Conservation (phyloP, 2,329 filamentous ascomycete species). For the Blastomyces gilchristii region DNA sequence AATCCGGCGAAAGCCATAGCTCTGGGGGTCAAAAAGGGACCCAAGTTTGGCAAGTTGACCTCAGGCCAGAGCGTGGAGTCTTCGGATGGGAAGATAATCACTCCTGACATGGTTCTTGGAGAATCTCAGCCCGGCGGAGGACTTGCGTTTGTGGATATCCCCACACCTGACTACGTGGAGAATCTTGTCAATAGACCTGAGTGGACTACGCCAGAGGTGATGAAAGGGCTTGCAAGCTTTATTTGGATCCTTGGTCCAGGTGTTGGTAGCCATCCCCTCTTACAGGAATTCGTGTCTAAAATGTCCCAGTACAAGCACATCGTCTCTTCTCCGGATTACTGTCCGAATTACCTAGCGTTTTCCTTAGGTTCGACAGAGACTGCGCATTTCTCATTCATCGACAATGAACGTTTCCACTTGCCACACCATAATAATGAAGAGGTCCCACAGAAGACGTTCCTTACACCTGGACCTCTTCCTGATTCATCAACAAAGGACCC, state of each 20-base stretch:
- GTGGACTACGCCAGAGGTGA: conserved; percentile 55
- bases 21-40: conserved; percentile 53
- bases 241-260: conserved; percentile 73
- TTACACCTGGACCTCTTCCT: background rate
- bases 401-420: conserved; percentile 60
- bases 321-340: conserved; percentile 63
- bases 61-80: conserved; percentile 54
- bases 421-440: conserved; percentile 54
- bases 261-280: conserved; percentile 50
- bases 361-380: conserved; percentile 56
- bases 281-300: conserved; percentile 60
- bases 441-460: conserved; percentile 21
- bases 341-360: conserved; percentile 64
- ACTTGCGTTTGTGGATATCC: conserved; percentile 71
- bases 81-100: conserved; percentile 58
- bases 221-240: conserved; percentile 56
- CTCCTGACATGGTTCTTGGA: conserved; percentile 77
- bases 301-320: conserved; percentile 58
- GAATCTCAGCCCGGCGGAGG: conserved; percentile 57
- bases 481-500: background rate
- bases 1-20: conserved; percentile 52
- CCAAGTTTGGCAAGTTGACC: conserved; percentile 51
- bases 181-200: conserved; percentile 60
- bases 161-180: conserved; percentile 58
- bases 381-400: conserved; percentile 60